These are phyloP conservation scores for Candida nitratophila DNA, from an alignment of 805 yeast genomes.

Conservation along the genomic window DNA sequence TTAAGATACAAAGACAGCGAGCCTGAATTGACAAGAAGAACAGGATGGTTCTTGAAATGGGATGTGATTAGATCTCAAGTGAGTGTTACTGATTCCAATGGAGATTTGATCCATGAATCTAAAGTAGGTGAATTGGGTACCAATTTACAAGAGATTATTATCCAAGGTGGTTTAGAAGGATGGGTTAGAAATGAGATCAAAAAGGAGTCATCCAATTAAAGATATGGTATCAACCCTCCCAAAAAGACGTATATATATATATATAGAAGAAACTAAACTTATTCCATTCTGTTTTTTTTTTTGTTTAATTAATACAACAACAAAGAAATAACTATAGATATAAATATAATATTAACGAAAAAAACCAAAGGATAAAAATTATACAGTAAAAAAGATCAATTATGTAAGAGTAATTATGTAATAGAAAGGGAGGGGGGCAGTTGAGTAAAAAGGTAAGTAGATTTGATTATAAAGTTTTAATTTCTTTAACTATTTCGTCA, in stretches of 20 bases:
- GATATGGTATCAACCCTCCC: no score
- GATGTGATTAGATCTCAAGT: slow-evolving; percentile 84
- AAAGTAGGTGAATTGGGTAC: slow-evolving; percentile 95
- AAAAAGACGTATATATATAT: no score
- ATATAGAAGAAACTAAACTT: not conserved
- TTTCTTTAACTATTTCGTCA: slow-evolving; percentile 93
- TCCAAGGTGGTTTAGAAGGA: slow-evolving; percentile 95
- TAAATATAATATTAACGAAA: no score
- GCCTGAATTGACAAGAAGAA: slow-evolving; percentile 82
- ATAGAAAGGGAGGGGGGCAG: no score
- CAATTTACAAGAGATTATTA: slow-evolving; percentile 92
- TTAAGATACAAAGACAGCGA: slow-evolving; percentile 45
- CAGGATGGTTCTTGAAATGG: slow-evolving; percentile 91
- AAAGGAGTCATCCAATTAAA: slow-evolving; percentile 12
- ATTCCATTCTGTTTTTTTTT: not conserved
- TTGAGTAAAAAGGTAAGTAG: no score
- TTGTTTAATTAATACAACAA: no score
- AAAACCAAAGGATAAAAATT: no score
- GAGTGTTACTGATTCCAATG: slow-evolving; percentile 61
- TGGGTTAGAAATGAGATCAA: slow-evolving; percentile 82
- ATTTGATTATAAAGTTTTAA: slow-evolving; percentile 34
- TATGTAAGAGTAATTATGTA: no score
- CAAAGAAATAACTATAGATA: no score
- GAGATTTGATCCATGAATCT: slow-evolving; percentile 61
- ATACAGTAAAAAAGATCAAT: no score